Base-by-base conservation (phyloP, 1,284 basidiomycete genomes). In the Golubevia pallescens region DNA sequence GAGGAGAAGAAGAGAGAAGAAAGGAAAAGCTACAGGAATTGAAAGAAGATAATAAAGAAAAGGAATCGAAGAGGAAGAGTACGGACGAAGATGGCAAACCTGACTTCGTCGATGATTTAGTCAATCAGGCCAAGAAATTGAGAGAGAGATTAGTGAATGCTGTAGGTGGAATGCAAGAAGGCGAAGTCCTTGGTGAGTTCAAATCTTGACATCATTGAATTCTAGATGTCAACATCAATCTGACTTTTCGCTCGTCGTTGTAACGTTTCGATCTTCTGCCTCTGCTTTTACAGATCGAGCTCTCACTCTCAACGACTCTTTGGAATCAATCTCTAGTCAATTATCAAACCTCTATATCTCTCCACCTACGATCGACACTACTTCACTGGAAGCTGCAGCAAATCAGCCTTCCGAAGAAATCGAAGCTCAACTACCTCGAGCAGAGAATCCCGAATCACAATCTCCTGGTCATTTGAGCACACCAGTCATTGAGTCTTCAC, bases 61-160 rank as follows among this genome's bases (percentile, higher is more conserved):
- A 20, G 53, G 53, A 20, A 54, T 23, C 19, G 53, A 54, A 54
- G 21, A 54, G 28, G 28, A 28, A 28, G 28, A 28, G 28, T 28
- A 28, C 64, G 34, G 10, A 42, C 19, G 32, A 32, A 55, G 60
- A 54, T 19, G 28, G 28, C 28, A 53, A 28, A n/a, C 60, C 52
- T 24, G 78, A 76, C 14, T 73, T 77, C 34, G 72, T 74, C 19
- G 63, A 69, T 10, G 78, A 80, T 23, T 60, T 80, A 5, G 67
- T 71, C 16, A 51, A 61, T 60, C 78, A 78, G 63, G 70, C 70
- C 21, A 63, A 62, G 19, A 68, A 58, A 3, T 62, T 80, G 6
- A 57, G 70, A 4, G 38, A 59, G 4, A 52, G 61, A 54, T 54
- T 80, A 14, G 75, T 34, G 23, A 67, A 61, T 16, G 57, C 51